Evolutionary conservation across 148 eudicot genomes (phyloP).

Genomic region (Bassia scoparia): DNA sequence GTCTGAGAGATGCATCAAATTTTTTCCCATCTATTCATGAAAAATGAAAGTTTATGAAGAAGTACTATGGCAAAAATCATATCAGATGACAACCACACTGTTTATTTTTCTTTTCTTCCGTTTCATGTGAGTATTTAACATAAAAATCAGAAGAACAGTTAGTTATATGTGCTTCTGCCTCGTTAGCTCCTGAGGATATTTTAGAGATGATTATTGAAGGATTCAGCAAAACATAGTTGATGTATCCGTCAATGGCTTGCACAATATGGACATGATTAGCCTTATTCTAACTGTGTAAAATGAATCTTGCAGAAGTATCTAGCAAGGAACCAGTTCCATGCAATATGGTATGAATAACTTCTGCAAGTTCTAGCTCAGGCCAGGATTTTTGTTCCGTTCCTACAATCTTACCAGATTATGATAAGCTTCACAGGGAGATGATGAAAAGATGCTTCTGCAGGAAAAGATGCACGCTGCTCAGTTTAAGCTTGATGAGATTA

Average conservation of each 20-base stretch:
- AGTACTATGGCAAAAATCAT: background rate
- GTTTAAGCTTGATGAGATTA: constrained; percentile 49
- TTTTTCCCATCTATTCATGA: too few species aligned
- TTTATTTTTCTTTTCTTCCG: background rate
- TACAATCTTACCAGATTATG: constrained; percentile 2
- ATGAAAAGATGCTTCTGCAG: constrained; percentile 27
- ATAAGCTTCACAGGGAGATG: constrained; percentile 25
- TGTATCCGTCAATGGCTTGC: background rate
- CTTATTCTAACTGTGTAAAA: background rate
- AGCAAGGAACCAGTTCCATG: constrained; percentile 12
- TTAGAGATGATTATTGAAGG: background rate
- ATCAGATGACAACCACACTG: background rate
- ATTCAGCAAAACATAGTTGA: background rate
- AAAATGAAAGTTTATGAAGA: background rate
- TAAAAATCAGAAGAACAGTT: background rate
- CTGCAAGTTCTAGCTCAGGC: background rate
- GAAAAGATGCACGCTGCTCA: constrained; percentile 48
- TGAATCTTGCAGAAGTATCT: constrained; percentile 30
- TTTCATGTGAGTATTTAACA: background rate
- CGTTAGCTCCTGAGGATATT: background rate
- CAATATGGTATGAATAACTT: constrained; percentile 27
- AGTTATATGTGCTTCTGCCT: background rate
- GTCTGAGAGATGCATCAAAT: constrained; percentile 3
- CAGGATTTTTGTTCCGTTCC: background rate
- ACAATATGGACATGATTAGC: background rate